Evolutionary conservation across 371 early-diverging fungal species (phyloP).

Genomic region (Syncephalastrum monosporum): DNA sequence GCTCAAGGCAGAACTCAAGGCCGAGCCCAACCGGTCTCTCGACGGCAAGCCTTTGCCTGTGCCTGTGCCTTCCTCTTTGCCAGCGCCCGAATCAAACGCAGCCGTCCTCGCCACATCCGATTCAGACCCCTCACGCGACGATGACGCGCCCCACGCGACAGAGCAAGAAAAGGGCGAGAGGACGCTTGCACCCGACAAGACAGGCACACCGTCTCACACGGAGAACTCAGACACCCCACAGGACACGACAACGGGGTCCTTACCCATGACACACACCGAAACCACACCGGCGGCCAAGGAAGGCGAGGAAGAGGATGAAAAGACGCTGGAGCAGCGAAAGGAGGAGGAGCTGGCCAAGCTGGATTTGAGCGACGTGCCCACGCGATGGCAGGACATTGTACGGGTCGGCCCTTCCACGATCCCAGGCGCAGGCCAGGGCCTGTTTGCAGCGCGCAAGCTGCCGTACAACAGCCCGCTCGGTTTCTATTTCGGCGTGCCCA

Average conservation of each 20-base stretch:
- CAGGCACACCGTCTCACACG: too few species aligned
- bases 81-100: too few species aligned
- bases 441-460: slow-evolving; percentile 70
- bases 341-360: slow-evolving; percentile 19
- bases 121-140: too few species aligned
- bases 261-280: not conserved
- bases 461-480: slow-evolving; percentile 72
- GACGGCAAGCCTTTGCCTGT: not conserved
- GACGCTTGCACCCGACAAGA: too few species aligned
- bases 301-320: not conserved
- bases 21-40: not conserved
- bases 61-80: too few species aligned
- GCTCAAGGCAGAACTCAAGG: slow-evolving; percentile 9
- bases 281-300: slow-evolving; percentile 2
- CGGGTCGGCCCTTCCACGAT: slow-evolving; percentile 25
- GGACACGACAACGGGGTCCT: too few species aligned
- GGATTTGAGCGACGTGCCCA: slow-evolving; percentile 28
- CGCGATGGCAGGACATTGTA: slow-evolving; percentile 53
- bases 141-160: too few species aligned
- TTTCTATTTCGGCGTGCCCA: slow-evolving; percentile 88
- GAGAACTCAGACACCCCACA: too few species aligned
- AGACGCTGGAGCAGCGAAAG: slow-evolving; percentile 8
- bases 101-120: too few species aligned
- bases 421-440: slow-evolving; percentile 57
- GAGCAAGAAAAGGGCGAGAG: too few species aligned